Evolutionary conservation across 257 asterid genomes (phyloP).

Genomic region (Ocimum tenuiflorum): DNA sequence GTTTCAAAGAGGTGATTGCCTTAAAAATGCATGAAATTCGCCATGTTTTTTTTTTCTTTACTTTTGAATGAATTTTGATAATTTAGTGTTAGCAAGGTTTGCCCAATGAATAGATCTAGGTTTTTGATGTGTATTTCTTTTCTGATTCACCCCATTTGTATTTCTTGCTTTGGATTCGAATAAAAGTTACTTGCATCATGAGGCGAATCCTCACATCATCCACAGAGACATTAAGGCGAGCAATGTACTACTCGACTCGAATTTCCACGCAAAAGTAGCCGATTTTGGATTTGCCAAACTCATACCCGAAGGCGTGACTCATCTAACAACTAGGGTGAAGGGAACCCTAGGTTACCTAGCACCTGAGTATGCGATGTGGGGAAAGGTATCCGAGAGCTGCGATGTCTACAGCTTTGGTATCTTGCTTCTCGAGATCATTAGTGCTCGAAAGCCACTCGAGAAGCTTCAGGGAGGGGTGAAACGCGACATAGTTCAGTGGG

Average conservation of each 20-base stretch:
- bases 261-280: conserved; percentile 61
- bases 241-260: conserved; percentile 62
- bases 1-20: too few relatives aligned
- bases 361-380: conserved; percentile 86
- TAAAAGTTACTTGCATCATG: conserved; percentile 70
- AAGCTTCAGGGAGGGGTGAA: conserved; percentile 57
- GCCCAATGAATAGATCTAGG: too few relatives aligned
- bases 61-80: too few relatives aligned
- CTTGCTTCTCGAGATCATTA: conserved; percentile 54
- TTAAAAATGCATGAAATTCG: too few relatives aligned
- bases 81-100: too few relatives aligned
- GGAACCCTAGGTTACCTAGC: conserved; percentile 80
- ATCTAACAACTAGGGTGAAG: conserved; percentile 66
- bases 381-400: conserved; percentile 69
- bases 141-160: not conserved
- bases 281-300: conserved; percentile 79
- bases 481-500: conserved; percentile 78
- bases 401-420: conserved; percentile 81
- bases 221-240: conserved; percentile 84
- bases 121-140: too few relatives aligned
- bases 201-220: conserved; percentile 72
- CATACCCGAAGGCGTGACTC: conserved; percentile 66
- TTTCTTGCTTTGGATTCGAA: not conserved
- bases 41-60: too few relatives aligned
- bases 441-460: conserved; percentile 56